Evolutionary conservation across 768 basidiomycete genomes (phyloP), one percentile per base, ranked within the genome.

Genomic region (Xerocomus brunneocitrinus): DNA sequence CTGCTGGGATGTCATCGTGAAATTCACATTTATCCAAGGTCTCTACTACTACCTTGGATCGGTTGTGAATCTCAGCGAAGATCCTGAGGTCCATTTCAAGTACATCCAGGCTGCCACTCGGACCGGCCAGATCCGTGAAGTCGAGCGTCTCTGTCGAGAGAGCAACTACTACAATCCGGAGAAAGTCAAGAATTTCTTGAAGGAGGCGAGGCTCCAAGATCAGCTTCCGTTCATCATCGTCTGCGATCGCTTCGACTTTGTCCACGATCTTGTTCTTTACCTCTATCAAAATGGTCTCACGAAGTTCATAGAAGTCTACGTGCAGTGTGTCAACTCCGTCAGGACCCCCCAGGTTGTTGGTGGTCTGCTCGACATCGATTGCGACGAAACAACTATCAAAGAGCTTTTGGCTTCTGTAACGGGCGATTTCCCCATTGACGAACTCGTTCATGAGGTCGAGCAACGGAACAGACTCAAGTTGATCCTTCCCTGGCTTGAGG

Each of bases 101-200:
- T 98, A 98, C 74, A 98, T 99, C 66, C 95, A 98, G 67, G 97
- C 97, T 27, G 97, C 97, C 6, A 95, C 94, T 2, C 85, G 95
- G 27, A 99, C 97, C 28, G 95, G 95, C 39, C 97, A 98, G 69
- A 94, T 99, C 61, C 89, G 97, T 46, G 97, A 99, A 70, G 95
- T 99, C 52, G 97, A 99, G 73, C 93, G 97, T 42, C 95, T 99
- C 65, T 98, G 95, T 68, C 80, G 97, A 50, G 97, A 99, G 75
- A 93, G 90, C 71, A 98, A 98, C 74, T 79, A 77, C 74, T 98
- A 98, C 80, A 98, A 95, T 72, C 91, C 97, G 1, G 97, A 99
- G 77, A 99, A 99, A 73, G 97, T 98, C 81, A 98, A 99, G 81
- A 99, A 99, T 74, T 98, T 98, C 87, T 84, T 98, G 71, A 98